Evolutionary conservation across 176 grass and related monocot species (phyloP).

Genomic region (Saccharum spontaneum): DNA sequence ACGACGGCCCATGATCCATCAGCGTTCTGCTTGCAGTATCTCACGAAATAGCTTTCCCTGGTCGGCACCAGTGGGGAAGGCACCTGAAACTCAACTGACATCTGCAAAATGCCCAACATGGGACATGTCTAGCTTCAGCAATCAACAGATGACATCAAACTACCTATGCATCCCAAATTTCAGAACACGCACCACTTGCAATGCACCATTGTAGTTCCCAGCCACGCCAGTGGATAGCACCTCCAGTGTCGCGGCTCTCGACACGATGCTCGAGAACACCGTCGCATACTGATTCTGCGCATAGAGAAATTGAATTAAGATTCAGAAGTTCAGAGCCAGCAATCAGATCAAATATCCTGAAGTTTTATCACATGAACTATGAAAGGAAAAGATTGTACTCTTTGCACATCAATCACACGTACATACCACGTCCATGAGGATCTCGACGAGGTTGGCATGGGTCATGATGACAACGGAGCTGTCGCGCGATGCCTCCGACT

Average conservation of each 20-base stretch:
- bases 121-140: background rate
- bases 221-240: conserved; percentile 90
- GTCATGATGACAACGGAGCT: conserved; percentile 91
- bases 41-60: conserved; percentile 79
- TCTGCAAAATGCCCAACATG: conserved; percentile 29
- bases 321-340: background rate
- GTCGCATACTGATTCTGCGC: conserved; percentile 74
- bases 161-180: background rate
- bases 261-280: conserved; percentile 89
- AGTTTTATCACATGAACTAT: background rate
- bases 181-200: conserved; percentile 74
- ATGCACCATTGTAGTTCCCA: conserved; percentile 85
- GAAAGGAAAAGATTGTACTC: background rate
- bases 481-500: conserved; percentile 80
- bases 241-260: conserved; percentile 72
- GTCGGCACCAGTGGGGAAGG: conserved; percentile 91
- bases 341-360: background rate
- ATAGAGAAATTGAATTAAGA: background rate
- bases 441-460: conserved; percentile 89
- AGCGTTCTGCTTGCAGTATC: conserved; percentile 91
- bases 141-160: background rate
- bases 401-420: background rate
- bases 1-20: conserved; percentile 92
- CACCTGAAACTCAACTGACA: conserved; percentile 98
- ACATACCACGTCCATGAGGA: conserved; percentile 98